Base-by-base conservation (phyloP, 768 basidiomycete species). In the Leccinum subtestaceum region DNA sequence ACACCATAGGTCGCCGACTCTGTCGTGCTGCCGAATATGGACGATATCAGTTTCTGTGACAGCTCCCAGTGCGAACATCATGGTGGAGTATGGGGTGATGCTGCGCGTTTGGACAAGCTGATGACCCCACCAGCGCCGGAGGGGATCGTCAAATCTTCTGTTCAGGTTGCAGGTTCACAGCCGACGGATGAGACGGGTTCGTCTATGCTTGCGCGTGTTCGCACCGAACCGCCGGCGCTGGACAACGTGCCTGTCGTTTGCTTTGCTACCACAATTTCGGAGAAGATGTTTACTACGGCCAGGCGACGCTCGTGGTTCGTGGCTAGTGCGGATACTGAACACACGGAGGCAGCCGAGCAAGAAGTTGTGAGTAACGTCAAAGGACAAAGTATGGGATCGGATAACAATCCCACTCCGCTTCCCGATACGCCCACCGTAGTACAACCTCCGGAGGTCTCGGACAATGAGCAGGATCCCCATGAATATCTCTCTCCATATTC, bases 11-110 rank as follows among this genome's bases (percentile, higher is more conserved):
- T 98, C 59, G 82, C 85, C 65, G 96, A 99, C 65, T 95, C 95
- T 0, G 84, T 98, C 19, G 97, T 99, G 19, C 76, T 95, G 71
- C 97, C 97, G 5, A 93, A 97, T 74, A 97, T 98, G 94, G 97
- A 99, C 72, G 97, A 99, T 67, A 90, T 98, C 59, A 81, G 95
- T 12, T 98, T 95, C 81, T 98, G 96, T 71, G 90, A 97, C 71
- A 95, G 89, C 36, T 67, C 67, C 3, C 66, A 69, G 2, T 87
- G 82, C 65, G 65, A 69, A 53, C 86, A 82, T 58, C 86, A 96
- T 38, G 96, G 95, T 48, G 96, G 95, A 6, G 90, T 99, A 63
- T 98, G 89, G 83, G 79, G 84, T 8, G 91, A 94, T 62, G 88
- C 93, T 8, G 80, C 76, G 3, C 79, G 87, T 31, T 75, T 65